Base-by-base conservation (phyloP, 371 early-diverging fungal genomes). In the Lichtheimia corymbifera region DNA sequence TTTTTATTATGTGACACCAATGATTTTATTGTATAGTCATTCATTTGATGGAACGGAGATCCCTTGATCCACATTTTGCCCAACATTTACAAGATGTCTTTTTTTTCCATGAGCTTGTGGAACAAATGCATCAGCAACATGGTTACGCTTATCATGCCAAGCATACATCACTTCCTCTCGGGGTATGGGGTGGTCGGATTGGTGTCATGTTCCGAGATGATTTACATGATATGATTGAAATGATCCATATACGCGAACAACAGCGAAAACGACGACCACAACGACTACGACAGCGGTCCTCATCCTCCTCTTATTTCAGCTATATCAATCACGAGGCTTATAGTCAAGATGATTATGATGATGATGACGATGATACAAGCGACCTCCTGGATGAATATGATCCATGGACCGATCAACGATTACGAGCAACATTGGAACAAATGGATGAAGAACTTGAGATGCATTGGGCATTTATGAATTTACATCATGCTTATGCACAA, bases 201-300 rank as follows among this genome's bases (percentile, higher is more conserved):
- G 80, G 80, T 12, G 72, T 76, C 28, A 65, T 79, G 61, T 76
- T 79, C 53, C 59, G 68, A 35, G 76, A 79, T 25, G 80, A 79
- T 53, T 53, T 76, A 2, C 64, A 73, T 49, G 42, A 55, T 27
- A 43, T 79, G 12, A 65, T 71, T 4, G 74, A 72, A 41, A 58
- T 61, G 13, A 49, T 65, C 13, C 67, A 71, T 42, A 22, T 35
- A 27, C 51, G 44, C 14, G 52, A 59, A 43, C 60, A 59, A 30
- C 54, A 53, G n/a, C 27, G 60, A 59, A 17, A 35, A 52, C 42
- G 60, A 47, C 30, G 22, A 53, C 25, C 27, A 53, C 17, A 11
- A 28, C 18, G 40, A 35, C 3, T 4, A 53, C 28, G 54, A 54
- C 7, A 35, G 9, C 35, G 9, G 9, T 35, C 35, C 35, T 11